Base-by-base conservation (phyloP, 208 protist species). In the Naegleria gruberi region DNA sequence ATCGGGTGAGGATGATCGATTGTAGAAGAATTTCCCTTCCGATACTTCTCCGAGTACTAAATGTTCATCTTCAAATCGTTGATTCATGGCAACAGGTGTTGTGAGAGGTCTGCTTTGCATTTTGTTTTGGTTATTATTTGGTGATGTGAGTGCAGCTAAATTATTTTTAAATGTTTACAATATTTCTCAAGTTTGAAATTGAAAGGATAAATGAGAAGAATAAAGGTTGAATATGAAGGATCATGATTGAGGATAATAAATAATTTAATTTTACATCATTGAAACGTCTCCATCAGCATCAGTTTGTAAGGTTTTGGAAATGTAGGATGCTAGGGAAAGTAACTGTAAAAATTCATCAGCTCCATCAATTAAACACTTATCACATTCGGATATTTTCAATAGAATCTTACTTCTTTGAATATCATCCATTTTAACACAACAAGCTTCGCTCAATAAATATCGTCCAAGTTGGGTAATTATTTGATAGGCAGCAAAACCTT, bases 331-430 rank as follows among this genome's bases (percentile, higher is more conserved):
- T 15, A 91, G 90, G 12, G 81, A 88, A 34, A 97, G 89, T 47
- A 97, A 57, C 90, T 97, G 96, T 4, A 97, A 90, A 57, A 94
- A 94, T 57, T 97, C 96, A 87, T 97, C 94, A 26, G 96, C 94
- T 34, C 96, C 96, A 91, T 97, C 96, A 15, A 94, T 65, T 10
- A 97, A 84, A 19, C 90, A 86, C 88, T 95, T 94, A 89, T 97
- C 96, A 3, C 90, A 86, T 30, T 90, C 57, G 12, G 92, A 92
- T 41, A 95, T 77, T 55, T 91, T 65, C 73, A 93, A 91, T 37
- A 90, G 45, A 30, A 96, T 94, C 30, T 91, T 40, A n/a, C 91
- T 77, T 87, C 95, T 96, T 47, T 92, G 91, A 40, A 82, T 42
- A 85, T 95, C 89, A 34, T 41, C 85, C 1, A 94, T 74, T 37